Percentiles rank a stretch among this genome's conserved stretches.
phyloP scores from a whole-genome alignment of 768 basidiomycete genomes.

The Rhizopogon vesiculosus region DNA sequence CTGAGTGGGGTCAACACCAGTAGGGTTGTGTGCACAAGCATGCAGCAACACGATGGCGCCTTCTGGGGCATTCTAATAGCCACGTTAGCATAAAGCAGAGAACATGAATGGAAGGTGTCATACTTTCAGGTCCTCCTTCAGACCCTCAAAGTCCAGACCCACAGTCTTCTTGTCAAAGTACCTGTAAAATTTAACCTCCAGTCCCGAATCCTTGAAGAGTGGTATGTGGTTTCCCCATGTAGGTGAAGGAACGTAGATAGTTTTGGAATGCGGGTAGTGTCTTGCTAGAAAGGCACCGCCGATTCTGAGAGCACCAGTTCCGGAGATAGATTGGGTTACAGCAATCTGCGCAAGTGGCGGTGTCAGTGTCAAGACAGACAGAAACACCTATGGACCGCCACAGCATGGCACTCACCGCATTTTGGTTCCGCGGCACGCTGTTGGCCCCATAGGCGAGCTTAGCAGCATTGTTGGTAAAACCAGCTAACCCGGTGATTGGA shows the following conservation, averaged over 20 bases:
- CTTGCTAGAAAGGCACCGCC: slow-evolving; percentile 89
- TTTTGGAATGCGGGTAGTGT: slow-evolving; percentile 82
- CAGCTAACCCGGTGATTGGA: slow-evolving; percentile 86
- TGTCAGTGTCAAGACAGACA: slow-evolving; percentile 1
- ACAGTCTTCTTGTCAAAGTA: slow-evolving; percentile 94
- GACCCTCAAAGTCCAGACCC: slow-evolving; percentile 86
- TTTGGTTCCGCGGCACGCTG: slow-evolving; percentile 64
- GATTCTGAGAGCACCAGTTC: slow-evolving; percentile 95
- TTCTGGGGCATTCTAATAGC: slow-evolving; percentile 58
- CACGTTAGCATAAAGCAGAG: slow-evolving; percentile 9
- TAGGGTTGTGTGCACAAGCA: slow-evolving; percentile 99
- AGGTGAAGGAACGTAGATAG: slow-evolving; percentile 87
- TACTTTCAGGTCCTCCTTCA: slow-evolving; percentile 84
- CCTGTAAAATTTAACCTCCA: slow-evolving; percentile 88
- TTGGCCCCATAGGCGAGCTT: slow-evolving; percentile 90
- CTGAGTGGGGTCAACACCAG: slow-evolving; percentile 91
- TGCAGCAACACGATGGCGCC: slow-evolving; percentile 86
- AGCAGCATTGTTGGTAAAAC: slow-evolving; percentile 82
- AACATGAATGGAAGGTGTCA: slow-evolving; percentile 14
- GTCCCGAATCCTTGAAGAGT: slow-evolving; percentile 89
- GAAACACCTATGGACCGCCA: not conserved
- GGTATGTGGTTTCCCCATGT: slow-evolving; percentile 98
- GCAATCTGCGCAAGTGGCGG: slow-evolving; percentile 63
- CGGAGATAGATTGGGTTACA: slow-evolving; percentile 92
- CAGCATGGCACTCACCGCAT: slow-evolving; percentile 50